Evolutionary conservation across 78 protist species (phyloP).

Genomic region (Monosiga brevicollis): DNA sequence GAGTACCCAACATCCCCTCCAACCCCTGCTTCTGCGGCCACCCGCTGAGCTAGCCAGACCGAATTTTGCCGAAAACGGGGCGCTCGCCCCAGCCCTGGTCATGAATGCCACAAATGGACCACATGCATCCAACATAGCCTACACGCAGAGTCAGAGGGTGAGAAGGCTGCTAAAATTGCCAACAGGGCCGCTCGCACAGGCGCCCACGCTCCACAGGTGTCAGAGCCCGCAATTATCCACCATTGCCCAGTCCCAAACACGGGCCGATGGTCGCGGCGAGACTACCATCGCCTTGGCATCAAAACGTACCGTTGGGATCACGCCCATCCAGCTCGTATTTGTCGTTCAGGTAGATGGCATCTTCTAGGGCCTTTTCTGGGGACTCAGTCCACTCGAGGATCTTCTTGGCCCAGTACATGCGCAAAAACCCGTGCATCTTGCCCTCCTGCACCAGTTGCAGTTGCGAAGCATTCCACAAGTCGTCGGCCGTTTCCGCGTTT

Average conservation of each 20-base stretch:
- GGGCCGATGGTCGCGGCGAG: no score
- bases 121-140: conserved; percentile 6
- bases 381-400: conserved; percentile 53
- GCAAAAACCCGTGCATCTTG: conserved; percentile 60
- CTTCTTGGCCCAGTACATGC: conserved; percentile 65
- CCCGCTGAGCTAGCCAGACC: no score
- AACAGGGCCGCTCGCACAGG: no score
- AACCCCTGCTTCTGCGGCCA: no score
- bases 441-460: conserved; percentile 32
- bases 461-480: conserved; percentile 73
- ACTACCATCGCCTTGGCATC: no score
- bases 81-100: conserved; percentile 55
- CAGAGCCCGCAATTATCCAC: no score
- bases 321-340: conserved; percentile 39
- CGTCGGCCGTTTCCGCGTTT: conserved; percentile 44
- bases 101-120: conserved; percentile 33
- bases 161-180: no score
- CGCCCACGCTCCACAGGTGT: no score
- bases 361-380: conserved; percentile 37
- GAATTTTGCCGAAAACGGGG: conserved; percentile 47
- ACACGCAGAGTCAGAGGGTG: neutral
- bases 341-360: conserved; percentile 34
- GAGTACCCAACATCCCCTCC: no score
- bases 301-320: conserved; percentile 54
- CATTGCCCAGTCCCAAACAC: no score